phyloP scores from a whole-genome alignment of 2,329 filamentous ascomycete species.

The Fusarium sp. region DNA sequence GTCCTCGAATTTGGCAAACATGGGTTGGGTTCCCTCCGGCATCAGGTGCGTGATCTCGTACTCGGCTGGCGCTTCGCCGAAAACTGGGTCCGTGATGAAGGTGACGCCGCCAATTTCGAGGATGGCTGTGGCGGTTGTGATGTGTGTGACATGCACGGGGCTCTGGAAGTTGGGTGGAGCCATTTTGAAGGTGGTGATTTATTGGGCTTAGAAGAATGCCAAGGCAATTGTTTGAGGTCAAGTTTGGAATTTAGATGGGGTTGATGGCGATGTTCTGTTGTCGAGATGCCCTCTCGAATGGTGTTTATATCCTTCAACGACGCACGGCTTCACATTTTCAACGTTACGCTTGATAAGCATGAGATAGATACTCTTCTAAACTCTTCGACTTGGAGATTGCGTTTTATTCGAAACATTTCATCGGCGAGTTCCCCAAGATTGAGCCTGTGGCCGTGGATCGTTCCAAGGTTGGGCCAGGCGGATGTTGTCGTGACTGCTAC shows the following conservation, averaged over 20 bases:
- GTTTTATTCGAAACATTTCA: neutral
- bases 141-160: neutral
- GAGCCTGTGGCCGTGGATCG: neutral
- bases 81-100: neutral
- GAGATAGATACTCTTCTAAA: neutral
- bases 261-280: neutral
- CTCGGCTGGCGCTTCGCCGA: neutral
- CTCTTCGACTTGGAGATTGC: neutral
- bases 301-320: neutral
- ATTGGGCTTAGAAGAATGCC: neutral
- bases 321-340: neutral
- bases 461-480: neutral
- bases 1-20: slow-evolving; percentile 19
- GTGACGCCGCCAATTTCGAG: neutral
- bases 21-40: neutral
- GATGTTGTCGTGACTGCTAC: neutral
- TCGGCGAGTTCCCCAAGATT: neutral
- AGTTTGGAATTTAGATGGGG: neutral
- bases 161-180: neutral
- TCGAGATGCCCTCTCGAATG: neutral
- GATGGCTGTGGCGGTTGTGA: neutral
- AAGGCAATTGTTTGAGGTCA: neutral
- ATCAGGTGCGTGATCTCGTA: neutral
- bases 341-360: neutral
- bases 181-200: neutral